Evolutionary conservation across 2,329 filamentous ascomycete species (phyloP), one percentile per base, ranked within the genome.

Genomic region (Kalaharituber pfeilii): DNA sequence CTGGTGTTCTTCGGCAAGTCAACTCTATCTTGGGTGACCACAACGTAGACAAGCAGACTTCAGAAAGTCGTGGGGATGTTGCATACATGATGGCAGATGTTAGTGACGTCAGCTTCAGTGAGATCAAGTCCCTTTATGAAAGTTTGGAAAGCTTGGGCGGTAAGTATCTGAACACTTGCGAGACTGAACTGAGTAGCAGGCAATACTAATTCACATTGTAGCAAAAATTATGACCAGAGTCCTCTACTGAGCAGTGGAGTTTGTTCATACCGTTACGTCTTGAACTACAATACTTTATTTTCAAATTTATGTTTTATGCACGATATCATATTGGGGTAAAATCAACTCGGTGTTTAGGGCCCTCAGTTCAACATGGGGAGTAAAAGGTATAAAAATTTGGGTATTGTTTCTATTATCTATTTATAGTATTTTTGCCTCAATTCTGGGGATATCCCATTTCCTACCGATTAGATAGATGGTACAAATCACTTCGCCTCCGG

Each of bases 1-100:
- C 91, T 49, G 91, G 91, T 74, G 91, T 98, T 59, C 74, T 98
- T 68, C 79, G 87, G 66, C 86, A 82, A 72, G 91, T 98, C 62
- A 98, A 98, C 74, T 85, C 91, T 65, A 86, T 96, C 59, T 76
- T 98, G 49, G 85, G 84, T 44, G 81, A 93, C 65, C 88, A 98
- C 74, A 98, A 98, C 69, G 88, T 98, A 63, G 89, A 95, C 72
- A 96, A 96, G 75, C 91, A 98, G 71, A 96, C 93, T 73, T 91
- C 86, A 51, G 91, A 96, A 69, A 94, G 84, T 70, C 83, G 82
- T 72, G 89, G 87, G 62, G 89, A 96, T 67, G 82, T 91, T 61
- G 91, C 91, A 20, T 98, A 98, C 68, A 74, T 98, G 59, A 95
- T 98, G 88, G 91, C 91, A 6, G 91, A 98, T 72, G 84, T 98